Evolutionary conservation across 2,329 filamentous ascomycete species (phyloP).

Genomic region (Apiospora saccharicola): DNA sequence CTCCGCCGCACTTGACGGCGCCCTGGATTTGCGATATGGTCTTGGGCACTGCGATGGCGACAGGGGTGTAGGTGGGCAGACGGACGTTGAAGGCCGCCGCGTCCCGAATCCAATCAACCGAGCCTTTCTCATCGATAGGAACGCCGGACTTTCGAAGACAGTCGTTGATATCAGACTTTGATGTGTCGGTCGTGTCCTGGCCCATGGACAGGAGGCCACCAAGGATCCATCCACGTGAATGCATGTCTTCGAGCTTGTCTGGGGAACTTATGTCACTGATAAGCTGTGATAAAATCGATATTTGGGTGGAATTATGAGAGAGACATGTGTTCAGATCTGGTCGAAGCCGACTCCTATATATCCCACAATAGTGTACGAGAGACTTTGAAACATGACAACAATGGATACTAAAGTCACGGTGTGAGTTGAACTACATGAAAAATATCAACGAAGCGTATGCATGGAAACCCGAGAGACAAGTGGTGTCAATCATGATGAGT

Average conservation of each 20-base stretch:
- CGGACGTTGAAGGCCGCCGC: slow-evolving; percentile 41
- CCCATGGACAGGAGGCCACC: not conserved
- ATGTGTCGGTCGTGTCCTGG: not conserved
- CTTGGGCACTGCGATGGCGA: slow-evolving; percentile 50
- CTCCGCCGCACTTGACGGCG: slow-evolving; percentile 51
- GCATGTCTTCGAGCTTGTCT: not conserved
- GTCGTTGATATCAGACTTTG: slow-evolving; percentile 30
- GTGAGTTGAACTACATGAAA: not conserved
- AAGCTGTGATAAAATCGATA: not conserved
- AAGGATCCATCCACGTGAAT: not conserved
- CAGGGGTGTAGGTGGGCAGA: slow-evolving; percentile 41
- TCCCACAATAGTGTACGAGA: not conserved
- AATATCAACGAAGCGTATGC: not conserved
- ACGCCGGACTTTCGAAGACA: slow-evolving; percentile 37
- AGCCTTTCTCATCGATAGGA: slow-evolving; percentile 36
- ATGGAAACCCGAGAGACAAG: not conserved
- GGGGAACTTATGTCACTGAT: not conserved
- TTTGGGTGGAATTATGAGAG: not conserved
- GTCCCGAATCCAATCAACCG: slow-evolving; percentile 40
- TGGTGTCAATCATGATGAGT: not conserved
- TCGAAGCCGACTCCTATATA: not conserved
- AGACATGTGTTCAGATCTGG: not conserved
- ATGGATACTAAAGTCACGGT: not conserved
- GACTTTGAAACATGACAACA: not conserved
- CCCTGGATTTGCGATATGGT: slow-evolving; percentile 51